Evolutionary conservation across 257 asterid species (phyloP), one percentile per base, ranked within the genome.

Genomic region (Capsicum rhomboideum): DNA sequence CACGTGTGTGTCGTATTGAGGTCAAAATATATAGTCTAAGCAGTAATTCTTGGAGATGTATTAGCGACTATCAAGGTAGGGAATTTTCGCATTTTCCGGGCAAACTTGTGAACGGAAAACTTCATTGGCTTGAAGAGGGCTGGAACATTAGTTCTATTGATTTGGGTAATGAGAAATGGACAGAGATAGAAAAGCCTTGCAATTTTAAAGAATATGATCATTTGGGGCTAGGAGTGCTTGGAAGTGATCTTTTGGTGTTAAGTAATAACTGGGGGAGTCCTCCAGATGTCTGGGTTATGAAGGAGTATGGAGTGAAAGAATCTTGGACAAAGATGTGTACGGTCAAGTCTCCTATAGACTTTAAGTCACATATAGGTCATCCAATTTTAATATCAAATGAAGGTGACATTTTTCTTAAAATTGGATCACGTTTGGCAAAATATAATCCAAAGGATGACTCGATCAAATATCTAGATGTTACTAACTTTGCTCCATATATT

Each of bases 371-470:
- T 6, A 66, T 66, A 66, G 1, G 37, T 64, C 4, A 16, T 31
- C 75, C 49, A 8, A 31, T 67, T 10, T 67, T 67, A 67, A 10
- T 34, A n/a, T 31, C 75, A 31, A 67, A 67, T 31, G 75, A 67
- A 67, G 75, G 75, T 67, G 75, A 67, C 9, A 31, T 67, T 67
- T 31, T 67, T 0, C 7, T 67, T 31, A 2, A 67, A 31, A 46
- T 29, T 82, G 12, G 14, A 6, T 64, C 10, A 11, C 16, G 14
- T 20, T 29, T 54, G 31, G 14, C 83, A 58, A 68, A 63, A 40
- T 90, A 83, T 83, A 88, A 88, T 80, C 72, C 63, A 37, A 83
- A 80, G n/a, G n/a, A n/a, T n/a, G n/a, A n/a, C n/a, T n/a, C n/a
- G n/a, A n/a, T n/a, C n/a, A n/a, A n/a, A n/a, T n/a, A n/a, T n/a